Conservation (phyloP, 2,329 filamentous ascomycete genomes). For the Fusarium armeniacum region DNA sequence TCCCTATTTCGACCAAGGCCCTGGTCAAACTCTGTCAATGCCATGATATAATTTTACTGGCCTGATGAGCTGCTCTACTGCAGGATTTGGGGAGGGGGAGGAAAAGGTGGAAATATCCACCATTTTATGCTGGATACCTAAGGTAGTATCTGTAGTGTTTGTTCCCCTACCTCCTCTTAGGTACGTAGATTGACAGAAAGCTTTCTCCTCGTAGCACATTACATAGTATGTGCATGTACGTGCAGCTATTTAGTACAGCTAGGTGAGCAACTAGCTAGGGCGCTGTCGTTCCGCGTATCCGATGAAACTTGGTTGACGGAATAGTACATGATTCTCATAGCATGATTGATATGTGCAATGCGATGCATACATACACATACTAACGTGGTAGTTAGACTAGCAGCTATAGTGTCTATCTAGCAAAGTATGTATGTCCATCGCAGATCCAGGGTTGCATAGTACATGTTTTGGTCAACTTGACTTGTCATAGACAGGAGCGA, state of each 20-base stretch:
- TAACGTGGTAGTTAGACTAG: not conserved
- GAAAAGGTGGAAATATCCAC: conserved; percentile 14
- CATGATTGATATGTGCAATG: conserved; percentile 26
- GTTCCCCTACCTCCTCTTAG: not conserved
- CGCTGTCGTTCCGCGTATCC: conserved; percentile 17
- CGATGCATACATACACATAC: conserved; percentile 13
- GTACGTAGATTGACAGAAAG: conserved; percentile 7
- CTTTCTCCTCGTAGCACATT: conserved; percentile 7
- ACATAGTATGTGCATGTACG: conserved; percentile 2
- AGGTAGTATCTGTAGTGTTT: not conserved
- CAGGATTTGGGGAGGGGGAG: conserved; percentile 3
- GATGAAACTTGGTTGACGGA: conserved; percentile 6
- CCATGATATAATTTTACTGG: conserved; percentile 29
- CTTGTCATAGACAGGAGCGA: not conserved
- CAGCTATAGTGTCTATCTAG: not conserved
- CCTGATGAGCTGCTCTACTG: conserved; percentile 7
- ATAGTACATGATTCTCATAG: conserved; percentile 21
- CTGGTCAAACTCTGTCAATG: conserved; percentile 15
- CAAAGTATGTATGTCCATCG: conserved; percentile 8
- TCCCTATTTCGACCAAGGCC: conserved; percentile 6
- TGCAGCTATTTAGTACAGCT: conserved; percentile 16
- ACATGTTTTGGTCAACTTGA: conserved; percentile 30
- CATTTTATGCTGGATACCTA: conserved; percentile 2
- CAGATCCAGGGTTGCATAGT: conserved; percentile 33
- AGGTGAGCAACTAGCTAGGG: not conserved